Base-by-base conservation (phyloP, 257 asterid genomes). In the Scutellaria barbata region DNA sequence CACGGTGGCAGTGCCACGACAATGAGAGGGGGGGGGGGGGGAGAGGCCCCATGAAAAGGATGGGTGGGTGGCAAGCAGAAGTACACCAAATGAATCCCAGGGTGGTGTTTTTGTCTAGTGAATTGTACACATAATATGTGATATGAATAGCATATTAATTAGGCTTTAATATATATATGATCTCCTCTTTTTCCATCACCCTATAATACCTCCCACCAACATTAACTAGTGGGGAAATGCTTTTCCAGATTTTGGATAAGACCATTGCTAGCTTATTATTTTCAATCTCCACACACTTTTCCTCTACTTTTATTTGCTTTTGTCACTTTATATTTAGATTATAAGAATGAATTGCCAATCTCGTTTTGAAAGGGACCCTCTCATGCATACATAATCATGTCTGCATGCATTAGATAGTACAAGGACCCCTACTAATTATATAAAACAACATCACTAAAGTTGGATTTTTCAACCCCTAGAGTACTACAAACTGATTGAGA, bases 31-130 rank as follows among this genome's bases (percentile, higher is more conserved):
- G 2, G 30, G 54, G 60, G 50, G 60, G 8, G 68, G 35, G 5
- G 35, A 3, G 35, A 3, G 30, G 30, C 30, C 35, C 35, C 35
- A 30, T 30, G 35, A 30, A 30, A 30, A 30, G 35, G 53, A n/a
- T 56, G 59, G 63, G 22, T 71, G 69, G 77, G 89, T 85, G 88
- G 90, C 78, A 80, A 81, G 85, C 89, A 82, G 35, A 73, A 59
- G 72, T 63, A 75, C 84, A 88, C 85, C 90, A 86, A 85, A 80
- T 85, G 76, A 75, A 86, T 89, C 89, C 90, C 89, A 76, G 73
- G 30, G 71, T 68, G 83, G 88, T 85, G 72, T 68, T 79, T 81
- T 69, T 82, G 92, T 89, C 90, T 63, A 73, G 63, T 56, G 51
- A 66, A 20, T 8, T 55, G 72, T 50, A n/a, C 20, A 37, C 16